Evolutionary conservation across 2,329 filamentous ascomycete genomes (phyloP).

Genomic region (Pseudogymnoascus sp.): DNA sequence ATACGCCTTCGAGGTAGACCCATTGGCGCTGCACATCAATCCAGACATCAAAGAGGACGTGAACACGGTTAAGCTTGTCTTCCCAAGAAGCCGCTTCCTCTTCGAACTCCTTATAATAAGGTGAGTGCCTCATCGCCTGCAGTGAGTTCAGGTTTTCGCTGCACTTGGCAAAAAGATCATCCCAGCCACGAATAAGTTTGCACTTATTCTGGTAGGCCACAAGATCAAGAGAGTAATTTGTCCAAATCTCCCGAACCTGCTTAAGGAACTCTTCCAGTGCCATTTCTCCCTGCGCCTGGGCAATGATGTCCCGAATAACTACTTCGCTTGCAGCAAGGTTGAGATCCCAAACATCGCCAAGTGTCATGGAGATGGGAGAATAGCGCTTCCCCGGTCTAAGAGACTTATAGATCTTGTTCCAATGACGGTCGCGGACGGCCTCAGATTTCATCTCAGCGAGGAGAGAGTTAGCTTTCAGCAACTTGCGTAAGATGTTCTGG

Average conservation of each 20-base stretch:
- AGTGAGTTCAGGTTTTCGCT: constrained; percentile 96
- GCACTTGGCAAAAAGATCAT: constrained; percentile 96
- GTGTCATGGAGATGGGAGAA: constrained; percentile 85
- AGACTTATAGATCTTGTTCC: constrained; percentile 95
- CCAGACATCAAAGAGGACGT: constrained; percentile 98
- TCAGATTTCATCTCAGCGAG: constrained; percentile 91
- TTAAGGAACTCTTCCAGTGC: constrained; percentile 95
- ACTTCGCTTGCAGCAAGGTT: constrained; percentile 81
- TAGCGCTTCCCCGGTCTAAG: constrained; percentile 90
- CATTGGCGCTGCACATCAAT: constrained; percentile 99
- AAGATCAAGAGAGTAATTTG: constrained; percentile 86
- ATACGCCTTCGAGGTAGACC: constrained; percentile 98
- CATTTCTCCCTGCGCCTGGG: constrained; percentile 96
- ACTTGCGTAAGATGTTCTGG: constrained; percentile 77
- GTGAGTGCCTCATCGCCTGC: constrained; percentile 97
- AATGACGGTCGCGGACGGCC: constrained; percentile 91
- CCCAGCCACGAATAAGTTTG: constrained; percentile 92
- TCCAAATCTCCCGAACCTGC: constrained; percentile 94
- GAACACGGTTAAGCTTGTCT: constrained; percentile 93
- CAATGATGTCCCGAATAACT: constrained; percentile 86
- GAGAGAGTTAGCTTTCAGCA: constrained; percentile 84
- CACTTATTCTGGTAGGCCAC: constrained; percentile 98
- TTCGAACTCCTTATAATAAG: constrained; percentile 98
- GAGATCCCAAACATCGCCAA: constrained; percentile 98
- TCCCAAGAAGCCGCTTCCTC: constrained; percentile 96